Base-by-base conservation (phyloP, 495 filamentous ascomycete species). In the Aspergillus panamensis region DNA sequence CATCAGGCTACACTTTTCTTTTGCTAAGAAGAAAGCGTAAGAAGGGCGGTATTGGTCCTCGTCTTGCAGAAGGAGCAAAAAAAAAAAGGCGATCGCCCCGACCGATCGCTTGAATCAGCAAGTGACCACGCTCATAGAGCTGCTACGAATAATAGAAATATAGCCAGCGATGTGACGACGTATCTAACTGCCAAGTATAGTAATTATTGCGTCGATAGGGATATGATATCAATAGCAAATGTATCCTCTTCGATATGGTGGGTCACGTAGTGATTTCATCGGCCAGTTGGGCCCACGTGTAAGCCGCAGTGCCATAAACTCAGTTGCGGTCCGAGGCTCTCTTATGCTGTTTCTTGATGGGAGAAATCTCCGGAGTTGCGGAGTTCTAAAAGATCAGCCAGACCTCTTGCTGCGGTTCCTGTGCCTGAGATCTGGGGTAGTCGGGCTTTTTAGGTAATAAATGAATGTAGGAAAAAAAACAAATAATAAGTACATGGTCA, bases 1-100 rank as follows among this genome's bases (percentile, higher is more conserved):
- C 57, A 61, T 60, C 62, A 67, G 65, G 65, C 65, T 64, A 53
- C 65, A 61, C 57, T 59, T 53, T 67, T 67, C 55, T 60, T 47
- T 55, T 61, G 42, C 9, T 29, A 57, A 37, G 35, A 45, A 44
- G 40, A 6, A 3, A 32, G 32, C 10, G 9, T 25, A 14, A 9
- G 16, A 45, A 21, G 35, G 47, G 55, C 55, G 48, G 56, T 52
- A 39, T 44, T 52, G 35, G 17, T 14, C 48, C 32, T 48, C n/a
- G n/a, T n/a, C 54, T 50, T 30, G 32, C 40, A 12, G 37, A 31
- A 51, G 33, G 13, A 50, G 37, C n/a, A 20, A 43, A 33, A 21
- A 49, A 31, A 49, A 49, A 30, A 29, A 48, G 32, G 32, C 17
- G 20, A 45, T 16, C 5, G 5, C 43, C 25, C 40, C 32, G 13